Conservation (phyloP, 768 basidiomycete genomes). For the Tulasnella sp. region DNA sequence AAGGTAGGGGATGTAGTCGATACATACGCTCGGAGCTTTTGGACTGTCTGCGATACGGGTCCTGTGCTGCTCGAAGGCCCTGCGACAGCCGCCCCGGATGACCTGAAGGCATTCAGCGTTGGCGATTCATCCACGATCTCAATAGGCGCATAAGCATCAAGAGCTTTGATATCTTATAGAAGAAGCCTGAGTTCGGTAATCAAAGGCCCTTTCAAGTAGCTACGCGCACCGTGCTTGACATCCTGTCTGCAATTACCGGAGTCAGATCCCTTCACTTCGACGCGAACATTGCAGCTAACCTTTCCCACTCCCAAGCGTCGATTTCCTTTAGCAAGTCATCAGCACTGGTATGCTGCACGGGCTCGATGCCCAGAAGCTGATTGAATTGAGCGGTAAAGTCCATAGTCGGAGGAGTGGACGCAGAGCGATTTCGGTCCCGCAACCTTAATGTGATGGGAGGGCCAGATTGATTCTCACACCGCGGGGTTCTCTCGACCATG, state of each 20-base stretch:
- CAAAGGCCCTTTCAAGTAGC: not conserved
- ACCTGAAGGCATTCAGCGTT: not conserved
- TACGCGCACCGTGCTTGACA: not conserved
- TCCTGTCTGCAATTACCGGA: not conserved
- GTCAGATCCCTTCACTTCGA: not conserved
- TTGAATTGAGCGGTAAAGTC: not conserved
- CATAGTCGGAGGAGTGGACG: not conserved
- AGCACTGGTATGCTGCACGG: not conserved
- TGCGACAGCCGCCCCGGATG: not conserved
- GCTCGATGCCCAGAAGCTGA: not conserved
- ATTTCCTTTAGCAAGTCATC: not conserved
- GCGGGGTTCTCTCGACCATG: not conserved
- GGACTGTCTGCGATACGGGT: not conserved
- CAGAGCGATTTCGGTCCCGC: not conserved
- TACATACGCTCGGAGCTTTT: slow-evolving; percentile 22
- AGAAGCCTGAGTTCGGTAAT: not conserved
- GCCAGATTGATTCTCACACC: not conserved
- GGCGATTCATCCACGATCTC: slow-evolving; percentile 10
- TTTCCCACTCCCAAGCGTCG: not conserved
- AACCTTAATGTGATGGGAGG: not conserved
- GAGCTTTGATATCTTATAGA: not conserved
- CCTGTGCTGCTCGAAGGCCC: not conserved
- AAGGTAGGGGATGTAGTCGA: not conserved
- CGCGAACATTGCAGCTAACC: not conserved
- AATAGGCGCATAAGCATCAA: not conserved